Evolutionary conservation across 2,329 filamentous ascomycete species (phyloP), one percentile per base, ranked within the genome.

Genomic region (Aspergillus texensis): DNA sequence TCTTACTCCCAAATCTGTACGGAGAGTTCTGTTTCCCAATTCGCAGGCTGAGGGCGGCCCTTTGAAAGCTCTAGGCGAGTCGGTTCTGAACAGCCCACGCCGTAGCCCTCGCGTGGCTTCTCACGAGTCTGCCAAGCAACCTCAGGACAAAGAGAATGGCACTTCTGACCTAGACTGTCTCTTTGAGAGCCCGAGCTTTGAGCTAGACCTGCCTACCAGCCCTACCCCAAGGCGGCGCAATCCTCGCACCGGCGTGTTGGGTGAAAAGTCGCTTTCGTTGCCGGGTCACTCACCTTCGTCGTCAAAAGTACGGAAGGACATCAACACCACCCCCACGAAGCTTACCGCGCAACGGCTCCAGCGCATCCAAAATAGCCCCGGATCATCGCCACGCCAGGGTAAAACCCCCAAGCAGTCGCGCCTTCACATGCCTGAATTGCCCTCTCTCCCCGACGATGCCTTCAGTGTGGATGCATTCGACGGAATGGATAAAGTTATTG

Each of bases 121-220:
- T 54, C 72, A 73, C 64, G 75, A 74, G 62, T 77, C 72, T 65
- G 74, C 77, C 67, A 80, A 76, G 65, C 76, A 77, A 67, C 71
- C 67, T 60, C 78, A 79, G 56, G 85, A 88, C 63, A 88, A 89
- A 69, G 87, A 89, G 73, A 89, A 89, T 66, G 77, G 79, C 14
- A 81, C 83, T 6, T 71, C 74, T 24, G 84, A 85, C 41, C 75
- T 91, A 6, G 85, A 87, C 46, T 82, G 85, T 57, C 83, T 95
- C 5, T 94, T 95, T 70, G 88, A 89, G 62, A 84, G 89, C 60
- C 79, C 61, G 66, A 72, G 68, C 75, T 83, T 69, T 82, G 74
- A 77, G 78, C 58, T 88, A 80, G 58, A 88, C 82, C 4, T 86
- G 83, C 64, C 83, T 83, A 63, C 85, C 84, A 84, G 83, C 73